phyloP scores from a whole-genome alignment of 805 yeast species.

The Kluyveromyces starmeri region DNA sequence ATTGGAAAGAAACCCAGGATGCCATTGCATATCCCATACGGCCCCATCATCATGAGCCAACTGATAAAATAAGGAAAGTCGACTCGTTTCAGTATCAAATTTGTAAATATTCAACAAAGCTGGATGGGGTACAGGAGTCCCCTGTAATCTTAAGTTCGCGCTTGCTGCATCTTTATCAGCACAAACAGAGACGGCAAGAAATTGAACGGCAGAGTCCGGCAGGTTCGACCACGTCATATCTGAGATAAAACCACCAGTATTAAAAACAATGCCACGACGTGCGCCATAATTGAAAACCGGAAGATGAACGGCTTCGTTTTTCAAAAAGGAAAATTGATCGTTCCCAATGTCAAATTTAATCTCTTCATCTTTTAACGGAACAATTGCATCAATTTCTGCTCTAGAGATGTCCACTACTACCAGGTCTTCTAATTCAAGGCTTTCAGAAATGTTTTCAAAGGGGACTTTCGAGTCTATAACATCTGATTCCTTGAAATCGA shows the following conservation, averaged over 20 bases:
- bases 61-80: conserved; percentile 21
- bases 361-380: conserved; percentile 18
- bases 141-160: conserved; percentile 21
- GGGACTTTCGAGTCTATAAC: not conserved
- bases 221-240: conserved; percentile 44
- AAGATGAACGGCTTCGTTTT: conserved; percentile 19
- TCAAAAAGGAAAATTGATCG: conserved; percentile 12
- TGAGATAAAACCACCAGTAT: conserved; percentile 45
- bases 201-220: conserved; percentile 27
- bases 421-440: conserved; percentile 5
- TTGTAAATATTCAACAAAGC: conserved; percentile 3
- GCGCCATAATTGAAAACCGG: conserved; percentile 22
- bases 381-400: conserved; percentile 17
- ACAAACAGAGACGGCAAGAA: conserved; percentile 44
- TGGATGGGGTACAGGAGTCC: conserved; percentile 8
- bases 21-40: conserved; percentile 29
- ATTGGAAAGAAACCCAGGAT: conserved; percentile 22
- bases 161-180: conserved; percentile 27
- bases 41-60: conserved; percentile 36
- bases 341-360: conserved; percentile 16
- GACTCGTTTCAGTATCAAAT: not conserved
- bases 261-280: conserved; percentile 35
- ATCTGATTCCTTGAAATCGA: conserved; percentile 25
- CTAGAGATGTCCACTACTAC: conserved; percentile 12
- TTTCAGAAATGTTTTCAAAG: conserved; percentile 15